A percentile compares a stretch with the other conserved stretches of the same genome.
Conservation (phyloP, 345 rosid species). For the Gossypium arboreum region DNA sequence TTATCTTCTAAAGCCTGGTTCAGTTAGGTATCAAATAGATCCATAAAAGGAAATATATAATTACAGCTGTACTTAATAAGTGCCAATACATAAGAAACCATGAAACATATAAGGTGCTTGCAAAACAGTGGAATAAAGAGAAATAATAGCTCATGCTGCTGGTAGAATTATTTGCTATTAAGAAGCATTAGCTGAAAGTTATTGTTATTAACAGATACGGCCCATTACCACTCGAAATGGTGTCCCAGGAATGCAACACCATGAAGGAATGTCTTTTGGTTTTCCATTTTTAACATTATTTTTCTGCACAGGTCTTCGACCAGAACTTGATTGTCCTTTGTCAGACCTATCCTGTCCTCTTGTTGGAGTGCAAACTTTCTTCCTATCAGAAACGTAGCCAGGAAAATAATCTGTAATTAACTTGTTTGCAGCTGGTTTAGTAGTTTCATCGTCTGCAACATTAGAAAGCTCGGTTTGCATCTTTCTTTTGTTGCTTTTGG, state of each 20-base stretch:
- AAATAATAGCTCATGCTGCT: background rate
- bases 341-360: slow-evolving; percentile 26
- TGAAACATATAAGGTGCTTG: background rate
- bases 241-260: slow-evolving; percentile 86
- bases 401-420: slow-evolving; percentile 83
- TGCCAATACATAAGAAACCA: background rate
- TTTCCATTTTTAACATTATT: slow-evolving; percentile 38
- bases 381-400: slow-evolving; percentile 34
- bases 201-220: background rate
- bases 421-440: slow-evolving; percentile 52
- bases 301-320: slow-evolving; percentile 30
- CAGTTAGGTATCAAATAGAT: background rate
- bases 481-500: slow-evolving; percentile 27
- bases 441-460: slow-evolving; percentile 33
- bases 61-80: background rate
- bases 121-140: background rate
- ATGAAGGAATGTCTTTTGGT: slow-evolving; percentile 55
- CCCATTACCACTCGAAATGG: slow-evolving; percentile 83
- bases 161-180: background rate
- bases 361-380: slow-evolving; percentile 34
- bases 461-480: slow-evolving; percentile 33
- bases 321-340: slow-evolving; percentile 33
- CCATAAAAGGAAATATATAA: background rate
- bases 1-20: background rate
- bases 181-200: background rate